Conservation (phyloP, 2,329 filamentous ascomycete genomes). For the Stromatinia cepivora region DNA sequence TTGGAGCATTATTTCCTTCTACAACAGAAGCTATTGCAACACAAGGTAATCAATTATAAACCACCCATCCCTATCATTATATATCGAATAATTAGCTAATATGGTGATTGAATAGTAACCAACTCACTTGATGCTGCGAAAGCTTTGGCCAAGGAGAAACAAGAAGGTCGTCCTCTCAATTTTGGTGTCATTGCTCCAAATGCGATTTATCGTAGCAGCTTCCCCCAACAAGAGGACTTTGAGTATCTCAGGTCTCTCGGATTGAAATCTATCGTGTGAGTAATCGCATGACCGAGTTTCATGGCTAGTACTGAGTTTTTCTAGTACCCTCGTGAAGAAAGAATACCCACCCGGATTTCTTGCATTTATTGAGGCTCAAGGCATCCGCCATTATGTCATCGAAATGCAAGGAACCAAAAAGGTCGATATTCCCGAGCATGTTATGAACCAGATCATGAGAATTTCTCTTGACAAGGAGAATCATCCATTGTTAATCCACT, state of each 20-base stretch:
- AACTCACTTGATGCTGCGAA: conserved; percentile 27
- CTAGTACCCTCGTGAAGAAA: conserved; percentile 63
- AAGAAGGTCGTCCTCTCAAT: conserved; percentile 57
- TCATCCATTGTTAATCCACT: conserved; percentile 83
- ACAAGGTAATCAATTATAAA: conserved; percentile 28
- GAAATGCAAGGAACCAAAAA: conserved; percentile 89
- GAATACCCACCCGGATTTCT: conserved; percentile 55
- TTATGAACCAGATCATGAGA: conserved; percentile 70
- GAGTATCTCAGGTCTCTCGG: conserved; percentile 65
- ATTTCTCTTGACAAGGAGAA: conserved; percentile 71
- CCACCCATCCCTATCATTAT: background rate
- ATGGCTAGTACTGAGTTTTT: conserved; percentile 26
- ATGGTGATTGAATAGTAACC: conserved; percentile 24
- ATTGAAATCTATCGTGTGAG: conserved; percentile 78
- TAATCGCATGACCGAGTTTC: conserved; percentile 24
- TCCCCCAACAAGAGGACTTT: conserved; percentile 70
- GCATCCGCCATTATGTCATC: conserved; percentile 73
- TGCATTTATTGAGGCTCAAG: conserved; percentile 63
- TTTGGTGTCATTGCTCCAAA: conserved; percentile 74
- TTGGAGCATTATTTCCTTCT: conserved; percentile 27
- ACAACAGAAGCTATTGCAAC: conserved; percentile 28
- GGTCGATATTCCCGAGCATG: conserved; percentile 62
- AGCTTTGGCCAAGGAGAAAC: conserved; percentile 24
- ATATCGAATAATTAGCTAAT: conserved; percentile 20
- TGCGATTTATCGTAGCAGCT: conserved; percentile 75